A percentile compares a stretch with the other conserved stretches of the same genome.
These are phyloP conservation scores for Pseudoturritis turrita DNA, from an alignment of 345 rosid genomes.

Conservation along the genomic window DNA sequence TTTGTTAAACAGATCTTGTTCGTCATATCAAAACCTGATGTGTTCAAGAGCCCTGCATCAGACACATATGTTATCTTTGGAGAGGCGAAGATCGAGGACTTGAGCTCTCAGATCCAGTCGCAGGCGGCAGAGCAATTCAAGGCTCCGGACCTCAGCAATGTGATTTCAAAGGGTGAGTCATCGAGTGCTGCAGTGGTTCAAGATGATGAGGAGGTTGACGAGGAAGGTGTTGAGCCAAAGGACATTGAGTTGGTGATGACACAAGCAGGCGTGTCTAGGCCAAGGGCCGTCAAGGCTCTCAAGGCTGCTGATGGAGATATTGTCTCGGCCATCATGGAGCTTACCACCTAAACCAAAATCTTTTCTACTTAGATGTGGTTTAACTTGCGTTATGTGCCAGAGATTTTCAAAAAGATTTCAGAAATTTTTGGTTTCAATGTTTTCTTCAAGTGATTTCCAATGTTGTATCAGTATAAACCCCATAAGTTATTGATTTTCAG, in stretches of 20 bases:
- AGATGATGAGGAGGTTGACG: constrained; percentile 92
- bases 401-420: not conserved
- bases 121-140: constrained; percentile 90
- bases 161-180: constrained; percentile 65
- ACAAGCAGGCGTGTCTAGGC: constrained; percentile 80
- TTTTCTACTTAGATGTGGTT: constrained; percentile 13
- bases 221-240: constrained; percentile 80
- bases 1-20: constrained; percentile 54
- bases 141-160: constrained; percentile 64
- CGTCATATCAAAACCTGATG: constrained; percentile 88
- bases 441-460: constrained; percentile 23
- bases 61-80: constrained; percentile 85
- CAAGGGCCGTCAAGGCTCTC: constrained; percentile 76
- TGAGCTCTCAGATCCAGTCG: constrained; percentile 82
- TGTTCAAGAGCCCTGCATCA: constrained; percentile 83
- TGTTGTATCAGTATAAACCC: constrained; percentile 32
- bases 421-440: constrained; percentile 18
- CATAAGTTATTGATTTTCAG: constrained; percentile 8
- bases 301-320: constrained; percentile 80
- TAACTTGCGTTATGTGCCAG: constrained; percentile 38
- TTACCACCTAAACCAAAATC: constrained; percentile 45
- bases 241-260: constrained; percentile 96
- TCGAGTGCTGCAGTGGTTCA: constrained; percentile 43
- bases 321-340: constrained; percentile 90
- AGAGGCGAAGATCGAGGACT: constrained; percentile 90